These are phyloP conservation scores for Phytopythium ostracodes DNA, from an alignment of 352 stramenopile species.

Conservation along the genomic window DNA sequence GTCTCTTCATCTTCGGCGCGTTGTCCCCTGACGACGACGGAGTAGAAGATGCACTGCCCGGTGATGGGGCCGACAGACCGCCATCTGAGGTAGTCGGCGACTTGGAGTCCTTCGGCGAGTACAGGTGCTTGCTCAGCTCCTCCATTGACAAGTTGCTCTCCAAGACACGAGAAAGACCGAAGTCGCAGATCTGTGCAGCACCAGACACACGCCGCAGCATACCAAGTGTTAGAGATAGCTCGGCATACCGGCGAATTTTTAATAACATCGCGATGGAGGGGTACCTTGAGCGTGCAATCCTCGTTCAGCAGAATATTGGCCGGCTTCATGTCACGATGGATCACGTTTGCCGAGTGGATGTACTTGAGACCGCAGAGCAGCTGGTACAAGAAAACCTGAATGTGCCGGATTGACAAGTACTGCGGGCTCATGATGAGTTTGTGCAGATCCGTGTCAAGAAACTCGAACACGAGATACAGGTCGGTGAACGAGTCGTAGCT, in stretches of 20 bases:
- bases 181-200: constrained; percentile 68
- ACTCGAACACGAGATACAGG: constrained; percentile 92
- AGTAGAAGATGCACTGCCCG: constrained; percentile 59
- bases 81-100: constrained; percentile 71
- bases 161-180: constrained; percentile 79
- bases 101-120: constrained; percentile 77
- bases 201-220: neutral
- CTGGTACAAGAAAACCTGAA: constrained; percentile 97
- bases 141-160: constrained; percentile 75
- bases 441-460: constrained; percentile 93
- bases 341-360: constrained; percentile 91
- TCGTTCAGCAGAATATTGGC: constrained; percentile 89
- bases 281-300: constrained; percentile 80
- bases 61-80: constrained; percentile 53
- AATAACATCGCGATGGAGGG: neutral
- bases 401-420: constrained; percentile 94
- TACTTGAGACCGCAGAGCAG: constrained; percentile 95
- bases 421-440: constrained; percentile 92
- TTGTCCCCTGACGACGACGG: constrained; percentile 57
- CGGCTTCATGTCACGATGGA: constrained; percentile 88
- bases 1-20: constrained; percentile 74
- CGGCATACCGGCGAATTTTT: no score
- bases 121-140: constrained; percentile 70
- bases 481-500: constrained; percentile 87
- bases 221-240: neutral